Percentiles rank a stretch among this genome's conserved stretches.
Conservation (phyloP, 1,139 yeast genomes). For the Hemisphaericaspora subhashii region DNA sequence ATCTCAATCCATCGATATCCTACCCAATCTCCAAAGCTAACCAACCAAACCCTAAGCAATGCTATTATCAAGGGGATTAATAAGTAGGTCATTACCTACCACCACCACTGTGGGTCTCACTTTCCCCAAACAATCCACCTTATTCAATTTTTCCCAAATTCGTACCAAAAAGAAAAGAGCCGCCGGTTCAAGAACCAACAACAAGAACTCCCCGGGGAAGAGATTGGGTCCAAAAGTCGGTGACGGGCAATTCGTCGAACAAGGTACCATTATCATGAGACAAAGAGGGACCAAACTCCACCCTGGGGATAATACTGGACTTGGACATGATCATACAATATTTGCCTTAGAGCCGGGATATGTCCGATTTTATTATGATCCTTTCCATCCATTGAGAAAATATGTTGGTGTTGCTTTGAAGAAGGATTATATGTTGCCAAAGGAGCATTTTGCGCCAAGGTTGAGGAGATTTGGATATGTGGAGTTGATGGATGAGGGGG, state of each 20-base stretch:
- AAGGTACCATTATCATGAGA: constrained; percentile 90
- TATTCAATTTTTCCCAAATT: constrained; percentile 40
- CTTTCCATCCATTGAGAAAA: constrained; percentile 93
- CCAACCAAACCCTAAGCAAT: neutral
- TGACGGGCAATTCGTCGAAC: constrained; percentile 64
- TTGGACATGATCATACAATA: constrained; percentile 93
- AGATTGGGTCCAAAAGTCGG: constrained; percentile 87
- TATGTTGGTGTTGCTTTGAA: constrained; percentile 85
- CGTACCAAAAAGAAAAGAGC: constrained; percentile 94
- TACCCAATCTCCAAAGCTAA: neutral
- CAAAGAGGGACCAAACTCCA: constrained; percentile 96
- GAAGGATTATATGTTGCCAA: constrained; percentile 67
- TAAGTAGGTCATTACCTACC: too few relatives aligned
- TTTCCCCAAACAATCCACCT: neutral
- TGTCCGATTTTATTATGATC: constrained; percentile 88
- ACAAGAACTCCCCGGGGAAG: constrained; percentile 95
- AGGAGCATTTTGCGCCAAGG: constrained; percentile 86
- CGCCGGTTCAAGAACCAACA: constrained; percentile 89
- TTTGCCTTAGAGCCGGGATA: constrained; percentile 91
- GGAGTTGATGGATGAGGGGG: constrained; percentile 58
- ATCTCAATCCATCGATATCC: too few relatives aligned
- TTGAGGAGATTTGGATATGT: constrained; percentile 80
- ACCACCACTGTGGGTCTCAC: too few relatives aligned
- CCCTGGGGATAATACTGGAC: constrained; percentile 90
- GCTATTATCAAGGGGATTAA: constrained; percentile 1